Percentiles rank a stretch among this genome's conserved stretches.
Conservation (phyloP, 2,329 filamentous ascomycete genomes). For the Aaosphaeria pasadenensis region DNA sequence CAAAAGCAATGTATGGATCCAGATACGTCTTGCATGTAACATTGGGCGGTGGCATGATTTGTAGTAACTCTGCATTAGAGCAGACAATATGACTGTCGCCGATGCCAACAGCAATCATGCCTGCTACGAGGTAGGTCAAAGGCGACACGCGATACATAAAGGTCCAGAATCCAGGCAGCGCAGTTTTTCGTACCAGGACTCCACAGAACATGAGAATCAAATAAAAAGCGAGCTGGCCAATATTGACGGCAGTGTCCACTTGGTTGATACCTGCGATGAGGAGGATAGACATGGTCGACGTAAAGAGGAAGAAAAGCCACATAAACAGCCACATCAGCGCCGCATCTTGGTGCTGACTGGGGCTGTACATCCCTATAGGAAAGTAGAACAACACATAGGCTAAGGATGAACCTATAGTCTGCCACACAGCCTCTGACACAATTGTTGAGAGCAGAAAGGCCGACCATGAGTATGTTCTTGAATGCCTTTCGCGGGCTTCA, state of each 20-base stretch:
- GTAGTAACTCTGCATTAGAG: conserved; percentile 63
- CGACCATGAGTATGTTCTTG: conserved; percentile 9
- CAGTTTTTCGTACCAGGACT: conserved; percentile 41
- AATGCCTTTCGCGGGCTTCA: conserved; percentile 9
- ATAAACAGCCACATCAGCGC: conserved; percentile 1
- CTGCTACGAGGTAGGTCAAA: conserved; percentile 74
- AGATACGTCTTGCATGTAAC: conserved; percentile 43
- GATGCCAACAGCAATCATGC: conserved; percentile 65
- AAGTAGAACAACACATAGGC: conserved; percentile 9
- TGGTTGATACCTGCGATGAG: not conserved
- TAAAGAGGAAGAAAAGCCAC: conserved; percentile 8
- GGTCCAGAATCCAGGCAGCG: conserved; percentile 70
- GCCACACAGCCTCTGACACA: conserved; percentile 5
- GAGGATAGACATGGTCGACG: conserved; percentile 1
- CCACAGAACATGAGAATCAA: conserved; percentile 51
- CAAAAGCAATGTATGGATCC: conserved; percentile 29
- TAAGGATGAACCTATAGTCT: conserved; percentile 3
- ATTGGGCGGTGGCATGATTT: conserved; percentile 33
- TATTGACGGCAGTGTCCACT: not conserved
- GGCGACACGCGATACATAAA: conserved; percentile 78
- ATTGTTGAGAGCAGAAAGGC: conserved; percentile 48
- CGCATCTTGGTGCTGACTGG: not conserved
- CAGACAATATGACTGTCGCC: conserved; percentile 59
- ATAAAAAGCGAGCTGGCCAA: conserved; percentile 41
- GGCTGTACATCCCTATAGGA: conserved; percentile 6